These are phyloP conservation scores for Cyclostephanos invisitatus DNA, from an alignment of 108 stramenopile species.

Conservation along the genomic window DNA sequence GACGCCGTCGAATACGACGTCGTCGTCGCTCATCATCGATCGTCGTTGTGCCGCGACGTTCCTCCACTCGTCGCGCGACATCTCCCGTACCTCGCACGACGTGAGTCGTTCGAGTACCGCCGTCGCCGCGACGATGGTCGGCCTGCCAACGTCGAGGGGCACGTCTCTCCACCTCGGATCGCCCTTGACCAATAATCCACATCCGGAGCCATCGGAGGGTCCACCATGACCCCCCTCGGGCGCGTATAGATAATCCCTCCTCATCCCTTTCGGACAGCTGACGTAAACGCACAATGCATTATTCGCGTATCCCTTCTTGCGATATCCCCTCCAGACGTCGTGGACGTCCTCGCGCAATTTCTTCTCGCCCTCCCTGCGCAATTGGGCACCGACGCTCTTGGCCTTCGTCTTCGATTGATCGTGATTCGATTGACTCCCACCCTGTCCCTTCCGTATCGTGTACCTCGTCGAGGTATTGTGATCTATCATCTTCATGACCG, in stretches of 20 bases:
- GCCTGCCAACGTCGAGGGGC: slow-evolving; percentile 81
- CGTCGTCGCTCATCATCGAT: not conserved
- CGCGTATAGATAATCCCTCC: slow-evolving; percentile 45
- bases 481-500: slow-evolving; percentile 49
- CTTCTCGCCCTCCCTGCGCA: slow-evolving; percentile 81
- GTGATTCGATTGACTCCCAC: slow-evolving; percentile 78
- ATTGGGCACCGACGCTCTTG: slow-evolving; percentile 80
- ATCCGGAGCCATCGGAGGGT: slow-evolving; percentile 3
- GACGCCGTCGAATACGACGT: not conserved
- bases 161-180: slow-evolving; percentile 66
- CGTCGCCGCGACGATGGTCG: slow-evolving; percentile 56
- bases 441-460: slow-evolving; percentile 86
- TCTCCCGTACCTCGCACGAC: slow-evolving; percentile 27
- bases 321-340: slow-evolving; percentile 61
- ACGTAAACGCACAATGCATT: slow-evolving; percentile 42
- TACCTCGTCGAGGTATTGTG: slow-evolving; percentile 74
- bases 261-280: slow-evolving; percentile 51
- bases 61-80: slow-evolving; percentile 23
- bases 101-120: slow-evolving; percentile 44
- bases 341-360: slow-evolving; percentile 67
- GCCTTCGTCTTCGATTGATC: slow-evolving; percentile 65
- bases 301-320: slow-evolving; percentile 45
- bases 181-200: slow-evolving; percentile 29
- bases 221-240: no score
- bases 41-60: not conserved